phyloP scores from a whole-genome alignment of 2,329 filamentous ascomycete species.

The Pyrenochaeta sp. region DNA sequence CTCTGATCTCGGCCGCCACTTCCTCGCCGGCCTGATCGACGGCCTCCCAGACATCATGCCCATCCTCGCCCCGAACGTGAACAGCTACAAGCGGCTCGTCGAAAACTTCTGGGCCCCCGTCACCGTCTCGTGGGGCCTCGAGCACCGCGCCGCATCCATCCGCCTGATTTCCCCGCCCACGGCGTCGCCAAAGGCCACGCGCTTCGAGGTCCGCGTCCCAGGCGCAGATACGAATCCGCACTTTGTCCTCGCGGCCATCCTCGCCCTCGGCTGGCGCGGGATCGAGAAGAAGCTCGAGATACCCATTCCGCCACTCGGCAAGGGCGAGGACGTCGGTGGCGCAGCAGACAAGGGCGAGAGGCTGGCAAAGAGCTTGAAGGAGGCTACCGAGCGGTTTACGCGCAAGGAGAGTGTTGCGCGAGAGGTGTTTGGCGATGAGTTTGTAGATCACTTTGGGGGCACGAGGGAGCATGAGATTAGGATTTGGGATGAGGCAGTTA shows the following conservation, averaged over 20 bases:
- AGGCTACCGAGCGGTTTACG: constrained; percentile 82
- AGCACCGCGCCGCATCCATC: constrained; percentile 92
- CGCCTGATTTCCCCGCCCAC: constrained; percentile 89
- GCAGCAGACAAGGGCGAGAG: constrained; percentile 74
- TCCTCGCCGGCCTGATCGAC: constrained; percentile 87
- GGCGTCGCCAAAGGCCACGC: constrained; percentile 81
- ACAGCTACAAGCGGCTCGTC: constrained; percentile 97
- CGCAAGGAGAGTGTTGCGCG: constrained; percentile 83
- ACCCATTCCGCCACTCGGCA: constrained; percentile 79
- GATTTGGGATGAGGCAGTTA: constrained; percentile 94
- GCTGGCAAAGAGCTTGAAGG: constrained; percentile 83
- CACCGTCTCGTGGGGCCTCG: constrained; percentile 94
- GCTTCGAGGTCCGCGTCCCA: constrained; percentile 90
- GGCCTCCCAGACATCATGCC: constrained; percentile 97
- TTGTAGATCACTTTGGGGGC: constrained; percentile 94
- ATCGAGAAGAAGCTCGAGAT: constrained; percentile 92
- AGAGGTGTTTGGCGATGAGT: constrained; percentile 91
- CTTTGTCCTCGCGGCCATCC: constrained; percentile 83
- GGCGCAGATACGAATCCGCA: constrained; percentile 95
- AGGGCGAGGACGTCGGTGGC: constrained; percentile 82
- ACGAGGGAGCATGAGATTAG: constrained; percentile 90
- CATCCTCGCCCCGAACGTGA: constrained; percentile 89
- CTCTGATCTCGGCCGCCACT: constrained; percentile 89
- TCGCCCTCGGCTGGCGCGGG: constrained; percentile 88
- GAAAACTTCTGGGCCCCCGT: constrained; percentile 99